These are phyloP conservation scores for Primulina eburnea DNA, from an alignment of 257 asterid genomes.

Conservation along the genomic window DNA sequence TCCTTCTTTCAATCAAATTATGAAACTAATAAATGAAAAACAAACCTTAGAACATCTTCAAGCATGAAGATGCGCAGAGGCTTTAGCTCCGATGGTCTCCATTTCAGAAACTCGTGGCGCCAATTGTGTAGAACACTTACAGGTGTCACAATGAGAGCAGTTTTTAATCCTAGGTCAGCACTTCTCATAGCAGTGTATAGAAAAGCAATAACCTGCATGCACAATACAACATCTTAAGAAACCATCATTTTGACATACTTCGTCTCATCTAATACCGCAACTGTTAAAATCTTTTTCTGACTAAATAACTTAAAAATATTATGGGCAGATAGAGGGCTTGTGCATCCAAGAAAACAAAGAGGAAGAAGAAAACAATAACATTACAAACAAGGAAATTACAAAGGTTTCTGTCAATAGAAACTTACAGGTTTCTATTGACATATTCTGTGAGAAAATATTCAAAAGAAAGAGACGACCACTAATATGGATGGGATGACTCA, in stretches of 20 bases:
- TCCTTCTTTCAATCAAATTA: background rate
- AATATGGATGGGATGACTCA: background rate
- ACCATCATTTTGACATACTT: slow-evolving; percentile 19
- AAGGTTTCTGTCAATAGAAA: too few relatives aligned
- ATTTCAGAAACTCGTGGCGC: slow-evolving; percentile 82
- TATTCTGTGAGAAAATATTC: background rate
- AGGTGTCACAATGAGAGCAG: slow-evolving; percentile 91
- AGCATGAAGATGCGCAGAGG: slow-evolving; percentile 90
- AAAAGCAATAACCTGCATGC: slow-evolving; percentile 78
- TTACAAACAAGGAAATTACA: slow-evolving; percentile 17
- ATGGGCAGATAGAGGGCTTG: slow-evolving; percentile 9
- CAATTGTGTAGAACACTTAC: slow-evolving; percentile 96
- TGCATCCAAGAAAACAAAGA: slow-evolving; percentile 13
- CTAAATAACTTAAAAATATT: slow-evolving; percentile 11
- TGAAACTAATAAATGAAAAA: slow-evolving; percentile 7
- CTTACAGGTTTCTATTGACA: too few relatives aligned
- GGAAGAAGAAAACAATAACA: slow-evolving; percentile 1
- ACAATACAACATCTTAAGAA: slow-evolving; percentile 26
- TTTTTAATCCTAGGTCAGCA: slow-evolving; percentile 75
- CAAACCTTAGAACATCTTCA: slow-evolving; percentile 89
- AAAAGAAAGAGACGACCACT: background rate
- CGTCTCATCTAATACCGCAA: background rate
- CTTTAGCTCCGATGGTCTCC: slow-evolving; percentile 91
- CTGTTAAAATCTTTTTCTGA: slow-evolving; percentile 6
- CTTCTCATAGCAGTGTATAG: slow-evolving; percentile 88